These are phyloP conservation scores for Podospora anserina DNA, from an alignment of 495 filamentous ascomycete genomes.

Conservation along the genomic window DNA sequence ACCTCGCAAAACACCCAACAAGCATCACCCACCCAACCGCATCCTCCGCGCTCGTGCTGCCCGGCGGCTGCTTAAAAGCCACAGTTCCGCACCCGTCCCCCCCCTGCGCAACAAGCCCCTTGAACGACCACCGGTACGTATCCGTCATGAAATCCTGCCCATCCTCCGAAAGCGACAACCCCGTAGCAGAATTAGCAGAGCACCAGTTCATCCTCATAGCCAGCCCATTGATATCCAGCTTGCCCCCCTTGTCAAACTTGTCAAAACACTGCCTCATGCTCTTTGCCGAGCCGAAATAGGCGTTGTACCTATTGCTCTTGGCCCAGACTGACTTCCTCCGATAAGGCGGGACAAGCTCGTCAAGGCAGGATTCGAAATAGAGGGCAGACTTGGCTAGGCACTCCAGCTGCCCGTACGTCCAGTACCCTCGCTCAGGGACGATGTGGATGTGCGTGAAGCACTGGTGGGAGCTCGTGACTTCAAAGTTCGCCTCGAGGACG, in stretches of 20 bases:
- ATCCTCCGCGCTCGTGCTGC: constrained; percentile 18
- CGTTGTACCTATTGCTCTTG: constrained; percentile 34
- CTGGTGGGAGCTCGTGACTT: constrained; percentile 27
- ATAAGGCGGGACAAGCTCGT: constrained; percentile 30
- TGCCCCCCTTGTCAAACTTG: constrained; percentile 14
- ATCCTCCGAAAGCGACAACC: constrained; percentile 17
- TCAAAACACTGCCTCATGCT: constrained; percentile 21
- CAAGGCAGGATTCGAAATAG: constrained; percentile 35
- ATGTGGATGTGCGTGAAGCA: constrained; percentile 33
- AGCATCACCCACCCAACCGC: constrained; percentile 30
- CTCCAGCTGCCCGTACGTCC: constrained; percentile 24
- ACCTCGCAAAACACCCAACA: constrained; percentile 28
- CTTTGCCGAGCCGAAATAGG: constrained; percentile 13
- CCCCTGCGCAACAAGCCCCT: constrained; percentile 11
- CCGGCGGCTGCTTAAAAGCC: constrained; percentile 30
- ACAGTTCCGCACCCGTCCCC: constrained; percentile 23
- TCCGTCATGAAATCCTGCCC: constrained; percentile 23
- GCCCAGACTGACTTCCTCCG: constrained; percentile 26
- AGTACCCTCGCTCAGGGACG: constrained; percentile 23
- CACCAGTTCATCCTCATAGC: constrained; percentile 31
- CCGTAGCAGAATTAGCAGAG: constrained; percentile 23
- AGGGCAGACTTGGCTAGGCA: constrained; percentile 26
- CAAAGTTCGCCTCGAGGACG: constrained; percentile 28
- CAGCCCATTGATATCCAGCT: constrained; percentile 8
- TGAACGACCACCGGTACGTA: constrained; percentile 29